Evolutionary conservation across 1,139 yeast species (phyloP).

Genomic region (Pneumocystis canis): DNA sequence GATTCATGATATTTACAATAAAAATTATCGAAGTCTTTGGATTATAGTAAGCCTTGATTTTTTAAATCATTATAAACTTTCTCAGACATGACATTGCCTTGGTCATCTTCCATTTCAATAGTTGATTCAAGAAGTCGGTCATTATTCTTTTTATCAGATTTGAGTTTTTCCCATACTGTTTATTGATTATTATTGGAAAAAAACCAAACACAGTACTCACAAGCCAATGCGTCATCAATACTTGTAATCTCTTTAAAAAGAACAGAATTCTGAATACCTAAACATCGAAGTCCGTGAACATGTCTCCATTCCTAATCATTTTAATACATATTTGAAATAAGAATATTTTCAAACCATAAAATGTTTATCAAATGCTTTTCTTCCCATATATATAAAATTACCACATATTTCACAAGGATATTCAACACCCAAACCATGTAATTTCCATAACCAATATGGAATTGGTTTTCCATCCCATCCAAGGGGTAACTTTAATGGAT

Average conservation of each 20-base stretch:
- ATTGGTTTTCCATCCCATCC: conserved; percentile 88
- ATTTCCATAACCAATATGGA: conserved; percentile 83
- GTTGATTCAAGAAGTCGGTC: conserved; percentile 40
- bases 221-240: conserved; percentile 49
- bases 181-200: conserved; percentile 13
- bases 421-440: conserved; percentile 67
- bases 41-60: conserved; percentile 57
- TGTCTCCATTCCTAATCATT: conserved; percentile 39
- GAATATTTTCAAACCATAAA: conserved; percentile 28
- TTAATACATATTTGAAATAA: background rate
- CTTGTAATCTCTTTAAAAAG: conserved; percentile 50
- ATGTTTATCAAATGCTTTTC: conserved; percentile 57
- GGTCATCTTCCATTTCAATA: conserved; percentile 76
- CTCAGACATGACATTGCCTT: conserved; percentile 83
- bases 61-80: conserved; percentile 70
- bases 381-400: conserved; percentile 56
- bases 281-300: conserved; percentile 52
- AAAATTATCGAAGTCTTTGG: background rate
- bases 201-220: conserved; percentile 7
- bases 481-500: conserved; percentile 51
- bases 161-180: conserved; percentile 36
- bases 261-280: conserved; percentile 44
- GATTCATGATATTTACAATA: background rate
- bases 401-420: conserved; percentile 84
- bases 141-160: conserved; percentile 28